Conservation (phyloP, 345 rosid genomes). For the Salix suchowensis region DNA sequence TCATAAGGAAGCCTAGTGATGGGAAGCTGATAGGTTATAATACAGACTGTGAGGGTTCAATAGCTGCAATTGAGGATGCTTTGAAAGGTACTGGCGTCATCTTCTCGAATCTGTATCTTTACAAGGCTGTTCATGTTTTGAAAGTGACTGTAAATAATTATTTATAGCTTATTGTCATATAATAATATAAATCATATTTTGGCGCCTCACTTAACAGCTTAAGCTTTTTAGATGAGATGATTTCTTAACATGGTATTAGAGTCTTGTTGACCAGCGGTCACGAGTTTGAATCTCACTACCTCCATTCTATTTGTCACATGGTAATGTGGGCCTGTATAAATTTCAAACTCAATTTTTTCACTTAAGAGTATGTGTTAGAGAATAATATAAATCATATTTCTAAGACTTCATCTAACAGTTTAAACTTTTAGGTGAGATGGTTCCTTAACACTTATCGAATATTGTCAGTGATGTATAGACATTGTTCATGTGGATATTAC, state of each 20-base stretch:
- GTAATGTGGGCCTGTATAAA: too few relatives aligned
- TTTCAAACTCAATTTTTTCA: too few relatives aligned
- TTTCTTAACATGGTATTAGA: too few relatives aligned
- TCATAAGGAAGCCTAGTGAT: constrained; percentile 47
- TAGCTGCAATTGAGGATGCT: constrained; percentile 61
- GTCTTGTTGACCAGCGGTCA: too few relatives aligned
- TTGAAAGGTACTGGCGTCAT: constrained; percentile 33
- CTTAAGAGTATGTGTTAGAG: too few relatives aligned
- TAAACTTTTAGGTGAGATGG: too few relatives aligned
- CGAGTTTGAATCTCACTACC: too few relatives aligned
- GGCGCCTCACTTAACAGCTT: too few relatives aligned
- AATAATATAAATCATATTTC: too few relatives aligned
- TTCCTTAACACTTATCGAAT: background rate
- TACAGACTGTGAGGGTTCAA: constrained; percentile 58
- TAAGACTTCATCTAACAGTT: accelerated
- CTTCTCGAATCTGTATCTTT: background rate
- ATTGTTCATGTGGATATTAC: constrained; percentile 4
- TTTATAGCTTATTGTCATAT: background rate
- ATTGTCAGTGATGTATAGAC: background rate
- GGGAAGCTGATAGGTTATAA: constrained; percentile 54
- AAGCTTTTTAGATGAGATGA: too few relatives aligned
- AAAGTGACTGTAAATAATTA: background rate
- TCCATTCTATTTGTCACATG: too few relatives aligned
- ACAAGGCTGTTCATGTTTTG: background rate
- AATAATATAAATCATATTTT: too few relatives aligned